Evolutionary conservation across 2,329 filamentous ascomycete species (phyloP).

Genomic region (Trichoderma sp.): DNA sequence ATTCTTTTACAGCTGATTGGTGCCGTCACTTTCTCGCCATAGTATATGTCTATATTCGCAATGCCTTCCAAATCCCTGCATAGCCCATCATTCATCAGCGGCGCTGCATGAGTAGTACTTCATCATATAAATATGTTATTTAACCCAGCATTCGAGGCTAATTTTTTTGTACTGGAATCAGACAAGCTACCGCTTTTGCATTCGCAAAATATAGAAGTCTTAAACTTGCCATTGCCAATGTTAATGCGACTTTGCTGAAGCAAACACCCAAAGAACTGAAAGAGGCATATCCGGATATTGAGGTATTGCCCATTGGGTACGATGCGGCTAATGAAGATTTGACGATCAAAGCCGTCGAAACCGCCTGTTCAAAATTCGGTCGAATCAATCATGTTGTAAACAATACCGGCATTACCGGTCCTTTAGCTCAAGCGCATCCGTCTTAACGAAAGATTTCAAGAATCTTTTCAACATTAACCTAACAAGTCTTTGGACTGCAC

Average conservation of each 20-base stretch:
- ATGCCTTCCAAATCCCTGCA: too few relatives aligned
- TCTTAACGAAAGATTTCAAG: conserved; percentile 1
- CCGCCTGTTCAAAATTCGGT: neutral
- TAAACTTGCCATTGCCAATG: neutral
- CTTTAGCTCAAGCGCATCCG: neutral
- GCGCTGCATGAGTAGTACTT: conserved; percentile 5
- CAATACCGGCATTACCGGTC: neutral
- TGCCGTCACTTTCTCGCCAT: too few relatives aligned
- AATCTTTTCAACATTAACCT: neutral
- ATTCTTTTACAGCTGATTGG: too few relatives aligned
- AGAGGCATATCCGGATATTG: neutral
- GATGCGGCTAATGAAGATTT: neutral
- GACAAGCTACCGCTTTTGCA: conserved; percentile 1
- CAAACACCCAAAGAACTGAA: neutral
- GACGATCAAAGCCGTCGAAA: neutral
- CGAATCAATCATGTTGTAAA: conserved; percentile 8
- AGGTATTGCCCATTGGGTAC: neutral
- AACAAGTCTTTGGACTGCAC: conserved; percentile 1
- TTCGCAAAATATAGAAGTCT: conserved; percentile 5
- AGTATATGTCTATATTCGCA: too few relatives aligned
- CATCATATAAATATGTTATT: too few relatives aligned
- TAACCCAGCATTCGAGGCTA: too few relatives aligned
- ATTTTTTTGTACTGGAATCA: neutral
- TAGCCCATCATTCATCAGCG: neutral
- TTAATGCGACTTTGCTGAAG: neutral